phyloP scores from a whole-genome alignment of 306 rosid genomes.

The Ceratonia siliqua region DNA sequence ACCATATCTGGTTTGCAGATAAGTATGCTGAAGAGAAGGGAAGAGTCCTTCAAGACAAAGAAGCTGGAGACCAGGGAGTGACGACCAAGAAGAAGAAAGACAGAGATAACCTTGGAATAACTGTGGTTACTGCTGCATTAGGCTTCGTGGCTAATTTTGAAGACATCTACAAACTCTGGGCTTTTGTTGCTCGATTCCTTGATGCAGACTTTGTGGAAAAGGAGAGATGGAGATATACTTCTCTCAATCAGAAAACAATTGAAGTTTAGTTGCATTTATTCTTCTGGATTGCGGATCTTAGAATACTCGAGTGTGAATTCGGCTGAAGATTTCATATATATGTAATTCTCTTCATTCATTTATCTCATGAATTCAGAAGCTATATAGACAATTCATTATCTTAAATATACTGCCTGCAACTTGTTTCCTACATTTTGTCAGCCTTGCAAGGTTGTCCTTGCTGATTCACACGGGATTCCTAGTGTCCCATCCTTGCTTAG shows the following conservation, averaged over 20 bases:
- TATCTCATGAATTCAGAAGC: conserved; percentile 14
- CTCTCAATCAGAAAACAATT: conserved; percentile 82
- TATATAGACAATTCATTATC: conserved; percentile 19
- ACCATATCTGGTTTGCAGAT: conserved; percentile 78
- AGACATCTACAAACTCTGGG: conserved; percentile 81
- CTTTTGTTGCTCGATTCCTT: conserved; percentile 86
- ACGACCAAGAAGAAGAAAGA: conserved; percentile 47
- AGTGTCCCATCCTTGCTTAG: conserved; percentile 23
- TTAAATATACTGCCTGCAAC: conserved; percentile 27
- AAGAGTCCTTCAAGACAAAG: conserved; percentile 61
- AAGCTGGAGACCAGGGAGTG: conserved; percentile 34
- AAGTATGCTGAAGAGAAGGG: conserved; percentile 71
- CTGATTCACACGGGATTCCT: too few relatives aligned
- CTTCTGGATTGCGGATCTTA: conserved; percentile 28
- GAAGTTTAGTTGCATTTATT: conserved; percentile 58
- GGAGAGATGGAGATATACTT: conserved; percentile 96
- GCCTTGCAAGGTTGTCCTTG: too few relatives aligned
- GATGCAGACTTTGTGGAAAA: conserved; percentile 97
- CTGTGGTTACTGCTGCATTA: conserved; percentile 92
- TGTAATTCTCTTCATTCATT: conserved; percentile 25
- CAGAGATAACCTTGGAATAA: conserved; percentile 57
- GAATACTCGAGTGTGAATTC: conserved; percentile 19
- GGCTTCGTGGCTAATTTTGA: conserved; percentile 81
- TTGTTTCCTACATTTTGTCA: conserved; percentile 29
- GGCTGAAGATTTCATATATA: conserved; percentile 29